phyloP scores from a whole-genome alignment of 83 land plant genomes.

The Thuja plicata region DNA sequence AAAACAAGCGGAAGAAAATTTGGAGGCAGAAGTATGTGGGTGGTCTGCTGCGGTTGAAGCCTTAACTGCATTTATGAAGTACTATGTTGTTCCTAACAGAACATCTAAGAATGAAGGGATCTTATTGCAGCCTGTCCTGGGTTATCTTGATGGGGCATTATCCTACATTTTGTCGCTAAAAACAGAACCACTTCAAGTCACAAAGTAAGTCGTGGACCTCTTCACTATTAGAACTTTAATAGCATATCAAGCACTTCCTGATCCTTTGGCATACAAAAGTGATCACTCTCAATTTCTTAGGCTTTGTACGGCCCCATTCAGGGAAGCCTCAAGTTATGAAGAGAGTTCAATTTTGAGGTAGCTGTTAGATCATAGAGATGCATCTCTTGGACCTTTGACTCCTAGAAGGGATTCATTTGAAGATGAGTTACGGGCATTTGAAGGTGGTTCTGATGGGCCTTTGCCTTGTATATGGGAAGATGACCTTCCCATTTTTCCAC shows the following conservation, averaged over 20 bases:
- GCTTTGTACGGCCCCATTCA: slow-evolving; percentile 83
- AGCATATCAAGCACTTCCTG: slow-evolving; percentile 84
- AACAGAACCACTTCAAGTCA: slow-evolving; percentile 43
- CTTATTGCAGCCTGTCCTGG: slow-evolving; percentile 82
- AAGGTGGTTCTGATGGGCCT: slow-evolving; percentile 91
- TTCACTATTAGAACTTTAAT: slow-evolving; percentile 67
- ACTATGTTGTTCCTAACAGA: slow-evolving; percentile 60
- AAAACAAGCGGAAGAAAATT: slow-evolving; percentile 41
- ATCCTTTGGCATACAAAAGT: slow-evolving; percentile 67
- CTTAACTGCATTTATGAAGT: slow-evolving; percentile 78
- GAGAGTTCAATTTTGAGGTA: slow-evolving; percentile 85
- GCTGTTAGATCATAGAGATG: slow-evolving; percentile 83
- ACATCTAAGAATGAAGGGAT: slow-evolving; percentile 50
- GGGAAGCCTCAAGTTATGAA: slow-evolving; percentile 78
- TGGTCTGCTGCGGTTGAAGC: slow-evolving; percentile 95
- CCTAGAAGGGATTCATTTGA: slow-evolving; percentile 99
- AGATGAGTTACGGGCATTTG: slow-evolving; percentile 95
- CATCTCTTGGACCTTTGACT: slow-evolving; percentile 95
- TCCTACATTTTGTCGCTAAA: slow-evolving; percentile 57
- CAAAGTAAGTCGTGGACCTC: slow-evolving; percentile 61
- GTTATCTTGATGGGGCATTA: slow-evolving; percentile 85
- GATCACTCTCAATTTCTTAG: slow-evolving; percentile 74
- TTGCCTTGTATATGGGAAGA: slow-evolving; percentile 93
- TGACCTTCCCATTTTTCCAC: slow-evolving; percentile 80
- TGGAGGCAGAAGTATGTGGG: slow-evolving; percentile 66